A percentile compares a stretch with the other conserved stretches of the same genome.
These are phyloP conservation scores for Beauveria medogensis DNA, from an alignment of 2,329 filamentous ascomycete genomes.

Conservation along the genomic window DNA sequence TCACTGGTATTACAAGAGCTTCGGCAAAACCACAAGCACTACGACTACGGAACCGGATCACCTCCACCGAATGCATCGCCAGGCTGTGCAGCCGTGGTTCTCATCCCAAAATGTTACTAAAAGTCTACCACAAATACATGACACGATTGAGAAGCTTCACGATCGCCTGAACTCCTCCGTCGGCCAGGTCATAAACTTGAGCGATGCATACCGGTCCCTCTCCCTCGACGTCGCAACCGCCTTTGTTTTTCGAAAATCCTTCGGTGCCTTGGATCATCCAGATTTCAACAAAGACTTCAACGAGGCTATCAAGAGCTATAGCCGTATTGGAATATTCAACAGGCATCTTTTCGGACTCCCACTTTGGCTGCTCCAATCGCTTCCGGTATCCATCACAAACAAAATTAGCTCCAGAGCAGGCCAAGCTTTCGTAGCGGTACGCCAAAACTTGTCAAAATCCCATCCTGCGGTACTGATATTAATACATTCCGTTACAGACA, in stretches of 20 bases:
- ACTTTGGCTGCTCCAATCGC: neutral
- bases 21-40: neutral
- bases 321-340: neutral
- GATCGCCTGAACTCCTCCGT: neutral
- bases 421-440: neutral
- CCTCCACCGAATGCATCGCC: neutral
- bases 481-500: neutral
- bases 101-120: neutral
- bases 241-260: neutral
- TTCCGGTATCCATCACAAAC: neutral
- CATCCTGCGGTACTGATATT: no score
- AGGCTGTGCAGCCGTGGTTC: neutral
- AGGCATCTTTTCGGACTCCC: neutral
- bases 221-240: neutral
- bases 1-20: neutral
- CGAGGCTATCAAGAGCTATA: neutral
- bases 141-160: neutral
- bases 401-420: neutral
- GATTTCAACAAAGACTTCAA: neutral
- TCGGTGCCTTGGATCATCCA: neutral
- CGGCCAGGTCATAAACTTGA: neutral
- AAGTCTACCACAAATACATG: neutral
- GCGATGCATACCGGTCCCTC: slow-evolving; percentile 1
- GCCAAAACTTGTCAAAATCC: neutral
- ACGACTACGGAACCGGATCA: neutral